These are phyloP conservation scores for Solanum tacnaense DNA, from an alignment of 257 asterid species.

Conservation along the genomic window DNA sequence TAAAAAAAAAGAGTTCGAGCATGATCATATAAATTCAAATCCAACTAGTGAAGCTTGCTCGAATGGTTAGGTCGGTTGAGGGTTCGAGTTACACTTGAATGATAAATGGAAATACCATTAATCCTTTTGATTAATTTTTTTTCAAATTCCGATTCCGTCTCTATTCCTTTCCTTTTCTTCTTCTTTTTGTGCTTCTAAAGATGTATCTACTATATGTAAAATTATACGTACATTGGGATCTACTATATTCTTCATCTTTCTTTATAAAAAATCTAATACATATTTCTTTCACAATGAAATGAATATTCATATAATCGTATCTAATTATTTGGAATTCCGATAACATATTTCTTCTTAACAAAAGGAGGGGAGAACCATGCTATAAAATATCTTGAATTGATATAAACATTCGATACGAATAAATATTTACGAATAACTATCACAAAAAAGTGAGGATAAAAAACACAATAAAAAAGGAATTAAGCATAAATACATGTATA, in stretches of 20 bases:
- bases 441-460: background rate
- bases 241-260: background rate
- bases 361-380: background rate
- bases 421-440: background rate
- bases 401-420: rapidly evolving
- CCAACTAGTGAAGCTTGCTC: rapidly evolving
- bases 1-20: background rate
- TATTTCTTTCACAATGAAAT: background rate
- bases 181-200: background rate
- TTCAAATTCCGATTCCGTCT: too few species aligned
- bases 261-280: background rate
- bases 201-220: background rate
- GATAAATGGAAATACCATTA: too few species aligned
- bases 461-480: background rate
- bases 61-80: rapidly evolving
- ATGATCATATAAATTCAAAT: background rate
- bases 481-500: background rate
- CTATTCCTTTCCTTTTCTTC: background rate
- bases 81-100: background rate
- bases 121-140: background rate
- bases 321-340: background rate
- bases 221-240: background rate
- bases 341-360: background rate
- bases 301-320: background rate
- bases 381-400: background rate